Evolutionary conservation across 2,329 filamentous ascomycete species (phyloP).

Genomic region (Zymoseptoria crescenta): DNA sequence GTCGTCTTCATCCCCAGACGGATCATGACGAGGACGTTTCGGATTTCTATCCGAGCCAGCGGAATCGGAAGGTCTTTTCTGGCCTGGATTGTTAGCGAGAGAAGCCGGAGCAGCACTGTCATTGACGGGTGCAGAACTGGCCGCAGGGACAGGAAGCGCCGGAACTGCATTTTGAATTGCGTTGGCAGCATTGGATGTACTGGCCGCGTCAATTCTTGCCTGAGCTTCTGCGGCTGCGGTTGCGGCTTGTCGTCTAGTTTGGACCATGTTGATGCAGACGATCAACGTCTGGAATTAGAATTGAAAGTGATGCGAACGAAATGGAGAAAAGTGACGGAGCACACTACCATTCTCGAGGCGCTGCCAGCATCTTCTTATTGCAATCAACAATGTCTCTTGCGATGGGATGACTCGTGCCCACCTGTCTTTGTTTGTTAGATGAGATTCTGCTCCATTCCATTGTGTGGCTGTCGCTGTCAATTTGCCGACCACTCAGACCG

Average conservation of each 20-base stretch:
- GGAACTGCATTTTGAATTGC: not conserved
- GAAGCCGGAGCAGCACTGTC: not conserved
- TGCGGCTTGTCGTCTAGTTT: not conserved
- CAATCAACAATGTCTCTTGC: not conserved
- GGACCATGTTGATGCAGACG: not conserved
- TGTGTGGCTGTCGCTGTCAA: not conserved
- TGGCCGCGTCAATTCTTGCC: not conserved
- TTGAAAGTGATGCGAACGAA: not conserved
- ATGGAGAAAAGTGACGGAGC: not conserved
- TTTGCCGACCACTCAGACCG: not conserved
- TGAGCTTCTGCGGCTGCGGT: not conserved
- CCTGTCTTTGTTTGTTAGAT: not conserved
- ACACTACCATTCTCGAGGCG: not conserved
- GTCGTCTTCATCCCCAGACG: not conserved
- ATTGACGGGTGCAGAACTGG: not conserved
- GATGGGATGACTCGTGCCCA: not conserved
- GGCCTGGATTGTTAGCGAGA: not conserved
- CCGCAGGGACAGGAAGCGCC: not conserved
- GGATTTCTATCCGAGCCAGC: not conserved
- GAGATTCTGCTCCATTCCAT: not conserved
- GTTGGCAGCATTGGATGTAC: not conserved
- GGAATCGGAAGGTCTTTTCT: not conserved
- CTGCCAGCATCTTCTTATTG: not conserved
- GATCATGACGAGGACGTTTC: not conserved
- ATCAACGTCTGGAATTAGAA: not conserved